Base-by-base conservation (phyloP, 768 basidiomycete genomes). In the Chalciporus sphaerocephalus region DNA sequence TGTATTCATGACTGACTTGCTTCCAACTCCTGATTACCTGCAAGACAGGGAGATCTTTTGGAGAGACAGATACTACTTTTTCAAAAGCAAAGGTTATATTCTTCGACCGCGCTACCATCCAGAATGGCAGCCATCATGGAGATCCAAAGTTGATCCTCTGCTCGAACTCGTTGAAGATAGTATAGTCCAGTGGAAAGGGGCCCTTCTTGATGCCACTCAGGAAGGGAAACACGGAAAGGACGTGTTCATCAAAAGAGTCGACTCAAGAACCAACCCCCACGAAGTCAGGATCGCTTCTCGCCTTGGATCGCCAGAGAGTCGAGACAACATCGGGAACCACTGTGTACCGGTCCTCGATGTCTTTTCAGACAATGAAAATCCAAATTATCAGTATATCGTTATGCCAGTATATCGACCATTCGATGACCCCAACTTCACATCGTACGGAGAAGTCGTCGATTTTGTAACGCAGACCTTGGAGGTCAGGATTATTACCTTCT, bases 111-210 rank as follows among this genome's bases (percentile, higher is more conserved):
- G 64, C 2, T 56, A 55, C 38, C 42, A 41, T 22, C 53, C 54
- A 0, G 52, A 32, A 17, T 67, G 63, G 62, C 28, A 48, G 2
- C 58, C 64, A 4, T 66, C 62, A 0, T 67, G 65, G 64, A 18
- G 12, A 1, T 15, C 15, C 5, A 27, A 12, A 5, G n/a, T 5
- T 6, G 7, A 32, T n/a, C 3, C 11, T n/a, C 30, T 6, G n/a
- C 15, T 5, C 11, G 28, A n/a, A n/a, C n/a, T n/a, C 13, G 11
- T 7, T 11, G 28, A 28, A 13, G 5, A 28, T 13, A 28, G 28
- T 28, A 32, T 32, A n/a, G 15, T n/a, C 6, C 30, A 32, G 30
- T 32, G 15, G 28, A 33, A 15, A 18, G 32, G 40, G 16, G 22
- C 6, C 5, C 30, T 15, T 4, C 33, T 15, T 5, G 32, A 17